These are phyloP conservation scores for Pyrenochaeta sp. DNA, from an alignment of 2,329 filamentous ascomycete species.

Conservation along the genomic window DNA sequence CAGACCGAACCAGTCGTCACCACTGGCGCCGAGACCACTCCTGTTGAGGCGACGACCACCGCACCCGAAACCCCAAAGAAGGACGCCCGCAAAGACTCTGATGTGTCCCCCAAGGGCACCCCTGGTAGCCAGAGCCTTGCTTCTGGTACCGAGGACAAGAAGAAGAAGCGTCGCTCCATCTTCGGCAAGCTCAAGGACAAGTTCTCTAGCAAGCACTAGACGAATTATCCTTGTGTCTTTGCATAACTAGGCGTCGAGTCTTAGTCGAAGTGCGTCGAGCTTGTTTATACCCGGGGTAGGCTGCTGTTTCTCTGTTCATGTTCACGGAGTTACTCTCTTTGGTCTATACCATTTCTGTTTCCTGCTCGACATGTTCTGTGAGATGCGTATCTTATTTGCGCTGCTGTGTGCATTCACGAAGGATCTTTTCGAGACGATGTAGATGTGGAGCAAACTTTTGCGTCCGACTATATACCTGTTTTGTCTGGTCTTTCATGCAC, in stretches of 20 bases:
- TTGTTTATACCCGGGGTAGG: conserved; percentile 32
- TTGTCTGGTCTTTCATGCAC: conserved; percentile 9
- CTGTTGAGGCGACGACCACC: conserved; percentile 28
- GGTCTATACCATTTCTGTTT: conserved; percentile 47
- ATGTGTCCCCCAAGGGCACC: conserved; percentile 45
- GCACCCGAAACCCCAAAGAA: conserved; percentile 42
- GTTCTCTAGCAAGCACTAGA: conserved; percentile 45
- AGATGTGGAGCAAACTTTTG: conserved; percentile 8
- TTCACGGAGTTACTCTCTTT: conserved; percentile 44
- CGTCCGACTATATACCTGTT: conserved; percentile 13
- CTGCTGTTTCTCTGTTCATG: conserved; percentile 31
- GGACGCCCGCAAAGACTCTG: conserved; percentile 31
- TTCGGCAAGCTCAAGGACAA: conserved; percentile 60
- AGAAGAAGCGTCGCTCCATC: conserved; percentile 57
- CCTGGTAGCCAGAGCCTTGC: conserved; percentile 48
- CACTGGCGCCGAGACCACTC: conserved; percentile 48
- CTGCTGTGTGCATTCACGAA: no score
- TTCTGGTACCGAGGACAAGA: conserved; percentile 47
- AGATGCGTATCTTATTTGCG: conserved; percentile 13
- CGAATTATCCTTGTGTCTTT: conserved; percentile 7
- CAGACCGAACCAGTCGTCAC: conserved; percentile 52
- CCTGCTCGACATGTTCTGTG: conserved; percentile 27
- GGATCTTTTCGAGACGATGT: conserved; percentile 13
- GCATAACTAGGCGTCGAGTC: conserved; percentile 22
- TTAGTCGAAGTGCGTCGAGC: conserved; percentile 15